Evolutionary conservation across 495 filamentous ascomycete species (phyloP).

Genomic region (Bryoglossum gracile): DNA sequence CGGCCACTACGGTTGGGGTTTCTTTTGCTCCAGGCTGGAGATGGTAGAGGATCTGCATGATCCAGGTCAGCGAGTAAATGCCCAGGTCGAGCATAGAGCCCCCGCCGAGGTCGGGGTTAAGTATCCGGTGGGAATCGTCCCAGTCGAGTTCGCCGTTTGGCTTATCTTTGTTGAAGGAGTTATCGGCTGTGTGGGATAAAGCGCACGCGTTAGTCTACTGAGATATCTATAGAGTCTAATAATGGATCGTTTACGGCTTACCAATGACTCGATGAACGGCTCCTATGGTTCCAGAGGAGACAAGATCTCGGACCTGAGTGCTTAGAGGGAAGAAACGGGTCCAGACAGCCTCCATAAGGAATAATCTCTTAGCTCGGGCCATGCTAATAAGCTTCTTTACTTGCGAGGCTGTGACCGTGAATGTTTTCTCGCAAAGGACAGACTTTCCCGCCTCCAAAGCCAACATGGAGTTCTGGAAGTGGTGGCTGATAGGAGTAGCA

Average conservation of each 20-base stretch:
- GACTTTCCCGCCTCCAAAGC: slow-evolving; percentile 75
- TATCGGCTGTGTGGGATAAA: no score
- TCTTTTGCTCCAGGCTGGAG: no score
- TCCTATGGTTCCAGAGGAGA: slow-evolving; percentile 52
- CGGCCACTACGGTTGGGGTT: no score
- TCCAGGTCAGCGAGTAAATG: slow-evolving; percentile 87
- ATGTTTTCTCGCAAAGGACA: slow-evolving; percentile 86
- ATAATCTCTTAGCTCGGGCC: slow-evolving; percentile 68
- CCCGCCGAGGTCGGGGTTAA: slow-evolving; percentile 73
- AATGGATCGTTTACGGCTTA: no score
- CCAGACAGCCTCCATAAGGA: slow-evolving; percentile 96
- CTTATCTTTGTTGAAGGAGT: no score
- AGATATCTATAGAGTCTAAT: no score
- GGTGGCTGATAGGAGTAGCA: slow-evolving; percentile 87
- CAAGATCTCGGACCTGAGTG: slow-evolving; percentile 41
- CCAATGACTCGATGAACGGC: slow-evolving; percentile 66
- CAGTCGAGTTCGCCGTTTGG: no score
- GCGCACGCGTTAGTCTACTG: no score
- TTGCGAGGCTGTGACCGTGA: slow-evolving; percentile 84
- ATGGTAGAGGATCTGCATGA: no score
- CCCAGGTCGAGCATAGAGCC: slow-evolving; percentile 76
- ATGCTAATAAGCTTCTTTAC: slow-evolving; percentile 62
- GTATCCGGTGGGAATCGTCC: no score
- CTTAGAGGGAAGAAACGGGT: slow-evolving; percentile 75
- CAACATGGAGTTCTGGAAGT: slow-evolving; percentile 83